Base-by-base conservation (phyloP, 2,329 filamentous ascomycete genomes). In the Ceratocystis albifundus region DNA sequence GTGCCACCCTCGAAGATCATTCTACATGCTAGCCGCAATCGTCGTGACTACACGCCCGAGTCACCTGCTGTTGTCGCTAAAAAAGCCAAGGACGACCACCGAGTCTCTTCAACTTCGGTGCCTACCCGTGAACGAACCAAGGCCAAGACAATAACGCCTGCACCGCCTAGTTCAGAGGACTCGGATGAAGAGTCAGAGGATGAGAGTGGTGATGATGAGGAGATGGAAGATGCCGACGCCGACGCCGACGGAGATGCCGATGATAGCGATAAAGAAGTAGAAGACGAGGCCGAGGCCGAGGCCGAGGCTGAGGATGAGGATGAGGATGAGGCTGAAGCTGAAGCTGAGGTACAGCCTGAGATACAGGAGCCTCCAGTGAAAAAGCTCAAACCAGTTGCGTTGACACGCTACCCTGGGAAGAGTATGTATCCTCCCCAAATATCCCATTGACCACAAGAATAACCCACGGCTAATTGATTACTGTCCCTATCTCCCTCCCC, bases 1-100 rank as follows among this genome's bases (percentile, higher is more conserved):
- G 50, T 57, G 3, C 65, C 67, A 6, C 48, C 61, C 10, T 65
- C 61, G 22, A 88, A 84, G 73, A 85, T 93, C 66, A 92, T 86
- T 22, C 83, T 90, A 62, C 87, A 86, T 69, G 82, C 90, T 65
- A 85, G 84, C 70, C 57, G 64, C 10, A 68, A 53, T 28, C 48
- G 48, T 15, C 64, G 50, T 17, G 64, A 68, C 32, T 50, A 63
- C 28, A 63, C 64, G 6, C 61, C 64, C 2, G 67, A 64, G 17
- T 65, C 64, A 4, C 64, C 61, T 15, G 53, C 53, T 30, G 28
- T 57, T n/a, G n/a, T 66, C 2, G 20, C 25, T 12, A 53, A 53
- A 22, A 45, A 61, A 20, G 8, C 32, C 8, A 68, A 65, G 30
- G 59, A 46, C 6, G 32, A 55, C 28, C 62, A 36, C 62, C 28